Base-by-base conservation (phyloP, 1,284 basidiomycete genomes). In the Coriolopsis trogii region DNA sequence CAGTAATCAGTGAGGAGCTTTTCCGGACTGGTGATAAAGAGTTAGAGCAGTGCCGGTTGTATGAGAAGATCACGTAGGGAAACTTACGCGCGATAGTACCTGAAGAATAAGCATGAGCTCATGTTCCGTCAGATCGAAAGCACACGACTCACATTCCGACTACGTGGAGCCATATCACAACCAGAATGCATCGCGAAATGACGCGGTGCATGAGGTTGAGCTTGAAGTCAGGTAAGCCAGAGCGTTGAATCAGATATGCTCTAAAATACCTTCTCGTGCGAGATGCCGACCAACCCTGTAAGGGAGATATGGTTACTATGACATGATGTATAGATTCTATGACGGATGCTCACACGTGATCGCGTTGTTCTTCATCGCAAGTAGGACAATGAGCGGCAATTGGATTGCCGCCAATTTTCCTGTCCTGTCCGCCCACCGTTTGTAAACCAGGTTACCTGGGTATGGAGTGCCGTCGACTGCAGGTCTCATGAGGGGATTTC, bases 281-380 rank as follows among this genome's bases (percentile, higher is more conserved):
- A 62, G 29, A 76, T 61, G 12, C 75, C 75, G 3, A 72, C 75
- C 29, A 74, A 49, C 55, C 65, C 72, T 73, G 51, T 15, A n/a
- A 39, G 4, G 43, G n/a, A 8, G 9, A 13, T 3, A 20, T 34
- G 6, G 20, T n/a, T 21, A 26, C 13, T 33, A 36, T 40, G 25
- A 48, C 23, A 18, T 18, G 18, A 23, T 7, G 33, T 34, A 8
- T n/a, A n/a, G n/a, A n/a, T n/a, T n/a, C n/a, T n/a, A n/a, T 13
- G 15, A 37, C 20, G 16, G 21, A 0, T 13, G 62, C 68, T 61
- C 48, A 70, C 69, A 64, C 16, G 71, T 70, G 31, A 77, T 67
- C 29, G 73, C 47, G 53, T 73, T 77, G 62, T 76, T 77, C 63
- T 73, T 74, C 41, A 67, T 61, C 0, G 72, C 67, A 3, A 77